Evolutionary conservation across 108 stramenopile species (phyloP).

Genomic region (Pseudonitzschia multiseries): DNA sequence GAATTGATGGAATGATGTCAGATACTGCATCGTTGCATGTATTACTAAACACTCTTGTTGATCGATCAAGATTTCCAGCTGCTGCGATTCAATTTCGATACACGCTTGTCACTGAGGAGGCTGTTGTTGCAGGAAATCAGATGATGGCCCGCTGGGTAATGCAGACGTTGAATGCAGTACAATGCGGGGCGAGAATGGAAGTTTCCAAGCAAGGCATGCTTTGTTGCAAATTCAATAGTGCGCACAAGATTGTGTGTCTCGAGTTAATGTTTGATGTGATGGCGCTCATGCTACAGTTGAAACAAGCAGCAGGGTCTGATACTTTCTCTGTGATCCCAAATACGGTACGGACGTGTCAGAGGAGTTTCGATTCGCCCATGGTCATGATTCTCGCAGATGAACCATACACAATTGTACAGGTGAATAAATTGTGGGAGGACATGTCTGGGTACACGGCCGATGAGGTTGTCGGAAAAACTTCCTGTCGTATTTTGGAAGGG

Average conservation of each 20-base stretch:
- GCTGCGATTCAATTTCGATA: constrained; percentile 84
- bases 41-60: constrained; percentile 77
- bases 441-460: constrained; percentile 83
- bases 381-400: constrained; percentile 83
- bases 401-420: constrained; percentile 87
- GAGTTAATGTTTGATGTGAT: constrained; percentile 97
- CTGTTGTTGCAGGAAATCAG: constrained; percentile 86
- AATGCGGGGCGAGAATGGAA: constrained; percentile 83
- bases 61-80: constrained; percentile 67
- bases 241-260: constrained; percentile 82
- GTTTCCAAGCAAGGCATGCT: constrained; percentile 92
- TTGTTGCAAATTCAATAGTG: constrained; percentile 87
- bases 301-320: constrained; percentile 84
- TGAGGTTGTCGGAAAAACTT: constrained; percentile 80
- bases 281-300: constrained; percentile 97
- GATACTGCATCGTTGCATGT: constrained; percentile 90
- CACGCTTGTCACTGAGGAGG: constrained; percentile 85
- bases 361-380: constrained; percentile 80
- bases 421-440: constrained; percentile 87
- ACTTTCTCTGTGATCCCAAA: constrained; percentile 85
- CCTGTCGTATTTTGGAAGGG: constrained; percentile 72
- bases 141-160: constrained; percentile 95
- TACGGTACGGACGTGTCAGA: constrained; percentile 82
- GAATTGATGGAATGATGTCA: constrained; percentile 93
- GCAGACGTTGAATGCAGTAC: constrained; percentile 83